These are phyloP conservation scores for Leccinum fuscescens DNA, from an alignment of 1,284 basidiomycete species.

Conservation along the genomic window DNA sequence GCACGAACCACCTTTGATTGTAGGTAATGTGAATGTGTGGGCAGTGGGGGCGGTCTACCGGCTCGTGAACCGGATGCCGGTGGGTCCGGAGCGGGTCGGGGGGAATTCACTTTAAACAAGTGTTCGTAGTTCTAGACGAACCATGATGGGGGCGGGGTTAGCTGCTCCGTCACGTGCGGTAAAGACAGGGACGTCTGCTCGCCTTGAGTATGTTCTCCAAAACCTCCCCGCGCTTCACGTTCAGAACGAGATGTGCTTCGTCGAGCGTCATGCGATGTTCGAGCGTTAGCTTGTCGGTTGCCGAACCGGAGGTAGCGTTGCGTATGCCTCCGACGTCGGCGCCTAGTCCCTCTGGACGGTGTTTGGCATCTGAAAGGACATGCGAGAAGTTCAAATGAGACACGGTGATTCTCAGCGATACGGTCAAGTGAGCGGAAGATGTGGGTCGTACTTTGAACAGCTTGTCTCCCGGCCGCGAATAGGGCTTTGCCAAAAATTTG, in stretches of 20 bases:
- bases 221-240: slow-evolving; percentile 76
- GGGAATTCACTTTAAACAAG: slow-evolving; percentile 86
- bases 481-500: slow-evolving; percentile 92
- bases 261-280: slow-evolving; percentile 93
- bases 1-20: slow-evolving; percentile 97
- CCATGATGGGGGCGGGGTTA: not conserved
- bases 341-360: slow-evolving; percentile 61
- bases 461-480: slow-evolving; percentile 87
- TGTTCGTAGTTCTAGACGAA: slow-evolving; percentile 83
- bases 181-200: slow-evolving; percentile 24
- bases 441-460: slow-evolving; percentile 76
- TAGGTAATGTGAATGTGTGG: slow-evolving; percentile 84
- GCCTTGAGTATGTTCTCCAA: slow-evolving; percentile 76
- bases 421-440: not conserved
- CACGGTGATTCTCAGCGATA: slow-evolving; percentile 7
- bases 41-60: slow-evolving; percentile 41
- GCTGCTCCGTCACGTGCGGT: slow-evolving; percentile 1
- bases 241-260: slow-evolving; percentile 93
- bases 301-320: slow-evolving; percentile 69
- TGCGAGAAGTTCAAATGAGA: not conserved
- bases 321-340: slow-evolving; percentile 70
- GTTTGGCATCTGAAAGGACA: slow-evolving; percentile 68
- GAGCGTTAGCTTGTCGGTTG: slow-evolving; percentile 75
- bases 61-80: slow-evolving; percentile 29
- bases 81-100: slow-evolving; percentile 54